Conservation (phyloP, 2,329 filamentous ascomycete genomes). For the Acarospora socialis region DNA sequence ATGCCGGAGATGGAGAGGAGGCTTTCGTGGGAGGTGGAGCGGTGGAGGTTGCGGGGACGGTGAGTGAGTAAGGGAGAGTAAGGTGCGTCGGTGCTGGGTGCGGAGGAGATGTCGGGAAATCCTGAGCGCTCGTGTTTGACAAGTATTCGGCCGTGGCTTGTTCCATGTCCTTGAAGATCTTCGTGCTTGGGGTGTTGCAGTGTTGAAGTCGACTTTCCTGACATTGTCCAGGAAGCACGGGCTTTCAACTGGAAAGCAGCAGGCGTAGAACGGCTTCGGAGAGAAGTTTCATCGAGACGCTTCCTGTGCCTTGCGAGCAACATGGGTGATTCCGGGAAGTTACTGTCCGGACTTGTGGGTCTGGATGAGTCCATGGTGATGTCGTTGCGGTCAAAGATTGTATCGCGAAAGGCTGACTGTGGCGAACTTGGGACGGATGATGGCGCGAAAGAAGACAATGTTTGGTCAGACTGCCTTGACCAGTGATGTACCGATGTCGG, state of each 20-base stretch:
- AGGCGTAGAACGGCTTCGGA: conserved; percentile 29
- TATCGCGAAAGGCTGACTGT: conserved; percentile 49
- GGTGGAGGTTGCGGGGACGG: conserved; percentile 40
- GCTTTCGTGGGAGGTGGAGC: conserved; percentile 68
- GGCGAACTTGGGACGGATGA: conserved; percentile 76
- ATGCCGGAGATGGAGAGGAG: conserved; percentile 76
- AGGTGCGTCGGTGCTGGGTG: conserved; percentile 9
- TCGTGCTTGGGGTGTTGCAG: too few species aligned
- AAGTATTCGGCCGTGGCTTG: too few species aligned
- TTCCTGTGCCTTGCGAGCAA: conserved; percentile 49
- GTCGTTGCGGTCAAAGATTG: conserved; percentile 63
- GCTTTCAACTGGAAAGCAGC: conserved; percentile 5
- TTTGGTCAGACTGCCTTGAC: conserved; percentile 35
- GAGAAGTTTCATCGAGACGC: conserved; percentile 41
- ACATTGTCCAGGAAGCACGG: conserved; percentile 4
- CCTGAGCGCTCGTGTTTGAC: too few species aligned
- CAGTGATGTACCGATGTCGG: conserved; percentile 24
- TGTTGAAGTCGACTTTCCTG: not conserved
- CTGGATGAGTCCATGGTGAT: conserved; percentile 52
- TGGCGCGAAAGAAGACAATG: conserved; percentile 46
- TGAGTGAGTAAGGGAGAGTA: conserved; percentile 21
- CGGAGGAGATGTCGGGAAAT: not conserved
- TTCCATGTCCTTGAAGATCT: too few species aligned
- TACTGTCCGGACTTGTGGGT: conserved; percentile 71
- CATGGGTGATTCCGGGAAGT: conserved; percentile 46